These are phyloP conservation scores for Aspergillus caelatus DNA, from an alignment of 2,329 filamentous ascomycete species.

Conservation along the genomic window DNA sequence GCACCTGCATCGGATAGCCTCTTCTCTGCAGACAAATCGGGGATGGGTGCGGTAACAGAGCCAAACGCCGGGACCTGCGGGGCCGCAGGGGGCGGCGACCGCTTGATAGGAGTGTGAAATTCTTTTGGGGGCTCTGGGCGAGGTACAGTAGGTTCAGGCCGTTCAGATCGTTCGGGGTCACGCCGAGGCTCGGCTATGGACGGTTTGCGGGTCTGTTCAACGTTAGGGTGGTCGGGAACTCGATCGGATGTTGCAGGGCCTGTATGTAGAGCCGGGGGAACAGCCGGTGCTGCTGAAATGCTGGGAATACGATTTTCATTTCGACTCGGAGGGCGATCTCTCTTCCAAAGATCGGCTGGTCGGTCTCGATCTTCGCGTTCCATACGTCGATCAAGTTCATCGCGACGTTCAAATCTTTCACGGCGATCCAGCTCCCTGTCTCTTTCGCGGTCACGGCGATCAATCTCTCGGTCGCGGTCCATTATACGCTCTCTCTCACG, in stretches of 20 bases:
- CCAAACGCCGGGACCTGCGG: conserved; percentile 49
- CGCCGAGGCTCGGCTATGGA: conserved; percentile 32
- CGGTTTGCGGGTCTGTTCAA: conserved; percentile 31
- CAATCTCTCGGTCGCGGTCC: conserved; percentile 34
- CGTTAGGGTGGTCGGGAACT: conserved; percentile 25
- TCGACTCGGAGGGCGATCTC: conserved; percentile 41
- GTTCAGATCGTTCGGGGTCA: conserved; percentile 35
- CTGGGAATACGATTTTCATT: conserved; percentile 33
- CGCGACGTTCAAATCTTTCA: conserved; percentile 5
- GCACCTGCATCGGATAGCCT: conserved; percentile 17
- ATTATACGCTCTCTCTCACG: conserved; percentile 42
- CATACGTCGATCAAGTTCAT: conserved; percentile 16
- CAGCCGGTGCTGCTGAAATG: conserved; percentile 25
- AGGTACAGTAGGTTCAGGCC: conserved; percentile 27
- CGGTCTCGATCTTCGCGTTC: conserved; percentile 30
- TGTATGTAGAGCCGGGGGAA: conserved; percentile 13
- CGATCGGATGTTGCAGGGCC: conserved; percentile 25
- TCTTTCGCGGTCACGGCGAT: conserved; percentile 27
- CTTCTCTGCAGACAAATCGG: conserved; percentile 25
- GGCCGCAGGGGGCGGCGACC: conserved; percentile 41
- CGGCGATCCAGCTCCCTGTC: conserved; percentile 24
- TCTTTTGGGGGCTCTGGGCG: conserved; percentile 35
- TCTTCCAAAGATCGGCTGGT: conserved; percentile 40
- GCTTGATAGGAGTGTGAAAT: conserved; percentile 27
- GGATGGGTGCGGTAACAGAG: conserved; percentile 36